Evolutionary conservation across 306 rosid genomes (phyloP).

Genomic region (Vigna mungo): DNA sequence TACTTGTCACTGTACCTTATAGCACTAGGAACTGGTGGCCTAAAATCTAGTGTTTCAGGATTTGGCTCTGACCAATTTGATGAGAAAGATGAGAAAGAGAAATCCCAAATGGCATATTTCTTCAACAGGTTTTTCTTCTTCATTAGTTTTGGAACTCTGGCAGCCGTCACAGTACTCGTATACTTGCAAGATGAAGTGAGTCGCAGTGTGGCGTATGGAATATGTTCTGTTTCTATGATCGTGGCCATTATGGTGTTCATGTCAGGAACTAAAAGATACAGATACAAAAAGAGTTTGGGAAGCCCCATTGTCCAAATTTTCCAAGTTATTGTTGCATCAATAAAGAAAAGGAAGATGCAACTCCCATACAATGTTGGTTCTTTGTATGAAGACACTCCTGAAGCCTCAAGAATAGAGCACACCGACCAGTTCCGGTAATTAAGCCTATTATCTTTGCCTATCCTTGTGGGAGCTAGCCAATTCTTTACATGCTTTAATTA

Average conservation of each 20-base stretch:
- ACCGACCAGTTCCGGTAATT: conserved; percentile 69
- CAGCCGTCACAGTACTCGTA: conserved; percentile 90
- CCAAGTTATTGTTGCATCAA: conserved; percentile 75
- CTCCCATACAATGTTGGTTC: conserved; percentile 52
- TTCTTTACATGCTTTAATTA: neutral
- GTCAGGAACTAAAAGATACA: conserved; percentile 67
- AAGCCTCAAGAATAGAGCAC: conserved; percentile 65
- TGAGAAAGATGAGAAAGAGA: conserved; percentile 84
- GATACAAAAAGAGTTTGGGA: conserved; percentile 78
- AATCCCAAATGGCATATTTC: conserved; percentile 82
- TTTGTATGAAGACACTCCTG: conserved; percentile 75
- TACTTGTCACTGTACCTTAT: conserved; percentile 73
- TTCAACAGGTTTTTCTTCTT: conserved; percentile 85
- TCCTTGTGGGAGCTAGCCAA: neutral
- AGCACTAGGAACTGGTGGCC: conserved; percentile 89
- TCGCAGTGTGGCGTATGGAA: conserved; percentile 84
- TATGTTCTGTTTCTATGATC: conserved; percentile 72
- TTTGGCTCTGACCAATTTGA: conserved; percentile 94
- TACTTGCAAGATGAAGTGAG: conserved; percentile 88
- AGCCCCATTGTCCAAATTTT: conserved; percentile 86
- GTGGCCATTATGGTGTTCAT: conserved; percentile 64
- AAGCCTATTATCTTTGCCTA: conserved; percentile 29
- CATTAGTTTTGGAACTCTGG: conserved; percentile 78
- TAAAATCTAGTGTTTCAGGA: conserved; percentile 94
- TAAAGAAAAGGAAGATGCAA: conserved; percentile 67